phyloP scores from a whole-genome alignment of 306 rosid species.

The Nissolia schottii region DNA sequence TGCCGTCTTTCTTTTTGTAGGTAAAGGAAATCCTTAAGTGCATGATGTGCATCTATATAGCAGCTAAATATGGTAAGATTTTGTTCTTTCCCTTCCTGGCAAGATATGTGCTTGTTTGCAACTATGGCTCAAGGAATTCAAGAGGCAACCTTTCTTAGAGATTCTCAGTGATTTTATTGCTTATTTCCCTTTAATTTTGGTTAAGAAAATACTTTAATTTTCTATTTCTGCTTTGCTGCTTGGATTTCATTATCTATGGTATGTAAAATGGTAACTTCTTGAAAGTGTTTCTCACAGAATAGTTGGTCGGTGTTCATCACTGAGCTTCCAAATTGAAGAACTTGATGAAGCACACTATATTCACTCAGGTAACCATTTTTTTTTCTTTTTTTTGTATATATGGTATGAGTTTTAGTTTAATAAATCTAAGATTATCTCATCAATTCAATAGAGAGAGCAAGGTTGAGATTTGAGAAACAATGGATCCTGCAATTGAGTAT shows the following conservation, averaged over 20 bases:
- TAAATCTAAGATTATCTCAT: background rate
- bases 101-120: background rate
- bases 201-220: background rate
- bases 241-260: background rate
- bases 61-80: constrained; percentile 29
- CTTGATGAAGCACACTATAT: constrained; percentile 20
- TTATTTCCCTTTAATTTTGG: background rate
- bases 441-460: background rate
- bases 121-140: constrained; percentile 13
- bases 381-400: too few relatives aligned
- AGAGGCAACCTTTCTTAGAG: constrained; percentile 15
- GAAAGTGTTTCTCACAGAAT: background rate
- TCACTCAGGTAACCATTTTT: constrained; percentile 36
- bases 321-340: background rate
- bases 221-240: background rate
- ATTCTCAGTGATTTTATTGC: constrained; percentile 6
- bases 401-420: background rate
- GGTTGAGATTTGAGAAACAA: constrained; percentile 14
- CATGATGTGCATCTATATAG: too few relatives aligned
- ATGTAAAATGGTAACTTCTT: background rate
- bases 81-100: constrained; percentile 23
- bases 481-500: background rate
- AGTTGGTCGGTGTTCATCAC: constrained; percentile 21
- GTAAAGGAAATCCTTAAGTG: constrained; percentile 8
- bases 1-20: background rate